Evolutionary conservation across 129 eudicot species (phyloP), one percentile per base, ranked within the genome.

Genomic region (Silybum marianum): DNA sequence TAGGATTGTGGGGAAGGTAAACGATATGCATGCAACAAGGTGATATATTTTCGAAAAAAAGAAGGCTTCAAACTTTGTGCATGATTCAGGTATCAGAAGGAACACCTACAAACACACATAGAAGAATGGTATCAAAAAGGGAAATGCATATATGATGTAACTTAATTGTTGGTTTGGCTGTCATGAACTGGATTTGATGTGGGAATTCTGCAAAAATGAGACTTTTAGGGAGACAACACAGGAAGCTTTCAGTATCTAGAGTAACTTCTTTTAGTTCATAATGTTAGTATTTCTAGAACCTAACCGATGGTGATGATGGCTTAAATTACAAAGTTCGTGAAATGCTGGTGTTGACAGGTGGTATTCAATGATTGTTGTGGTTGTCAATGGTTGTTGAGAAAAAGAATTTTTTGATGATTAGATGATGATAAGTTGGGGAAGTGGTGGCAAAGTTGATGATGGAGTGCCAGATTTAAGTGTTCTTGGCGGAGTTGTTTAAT

Each of bases 21-120:
- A 65, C 9, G 69, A 26, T 22, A 23, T 23, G 30, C 30, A 65
- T 21, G 69, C 26, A 65, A 65, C 69, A 65, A 65, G 69, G 13
- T 65, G 16, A 22, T 65, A 65, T 65, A 9, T 23, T 65, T 62
- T 65, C 30, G 21, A 22, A 12, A 65, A 65, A 54, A 6, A 22
- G 14, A 63, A 65, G 8, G 69, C 6, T 9, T 65, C 14, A 65
- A 19, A 65, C 14, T 65, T 22, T 65, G 69, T 65, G 13, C 69
- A 22, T 22, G 28, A 22, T 65, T 23, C 69, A 65, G 22, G 69
- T 19, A 65, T 21, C 30, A 22, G 22, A 65, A 65, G 69, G 69
- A 65, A 65, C 69, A 65, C 69, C 22, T 13, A 63, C 28, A 63
- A 8, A 63, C 69, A 65, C 69, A 65, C 30, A 65, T 65, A 65